Conservation (phyloP, 495 filamentous ascomycete genomes). For the Filosporella fistucella region DNA sequence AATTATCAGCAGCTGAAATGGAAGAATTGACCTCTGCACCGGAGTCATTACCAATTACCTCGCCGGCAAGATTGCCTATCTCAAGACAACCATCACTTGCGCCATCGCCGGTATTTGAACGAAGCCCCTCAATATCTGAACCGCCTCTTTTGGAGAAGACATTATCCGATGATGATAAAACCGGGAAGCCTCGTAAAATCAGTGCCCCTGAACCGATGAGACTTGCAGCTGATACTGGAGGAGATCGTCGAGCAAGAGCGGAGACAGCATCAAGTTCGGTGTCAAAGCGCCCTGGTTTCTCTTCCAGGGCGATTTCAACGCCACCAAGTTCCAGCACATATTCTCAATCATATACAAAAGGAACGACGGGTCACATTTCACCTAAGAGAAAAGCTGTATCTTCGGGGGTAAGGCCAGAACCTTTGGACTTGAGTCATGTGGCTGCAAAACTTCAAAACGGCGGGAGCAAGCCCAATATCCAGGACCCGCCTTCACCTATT, state of each 20-base stretch:
- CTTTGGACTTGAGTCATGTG: constrained; percentile 14
- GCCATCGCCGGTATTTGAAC: constrained; percentile 16
- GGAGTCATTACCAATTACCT: constrained; percentile 41
- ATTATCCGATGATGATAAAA: neutral
- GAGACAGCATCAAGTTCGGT: constrained; percentile 7
- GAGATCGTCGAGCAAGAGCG: constrained; percentile 11
- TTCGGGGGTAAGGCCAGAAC: constrained; percentile 17
- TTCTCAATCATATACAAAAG: constrained; percentile 16
- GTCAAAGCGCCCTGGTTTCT: constrained; percentile 12
- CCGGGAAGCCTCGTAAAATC: neutral
- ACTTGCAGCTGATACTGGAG: neutral
- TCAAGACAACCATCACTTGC: constrained; percentile 11
- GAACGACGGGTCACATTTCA: constrained; percentile 14
- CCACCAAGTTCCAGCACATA: constrained; percentile 9
- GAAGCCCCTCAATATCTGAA: constrained; percentile 3
- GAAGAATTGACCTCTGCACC: constrained; percentile 52
- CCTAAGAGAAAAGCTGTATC: constrained; percentile 16
- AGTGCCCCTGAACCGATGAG: constrained; percentile 8
- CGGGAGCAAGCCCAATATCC: neutral
- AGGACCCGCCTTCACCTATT: constrained; percentile 17
- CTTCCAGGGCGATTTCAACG: constrained; percentile 17
- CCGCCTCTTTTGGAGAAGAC: neutral
- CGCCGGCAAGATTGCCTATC: constrained; percentile 4
- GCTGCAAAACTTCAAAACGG: constrained; percentile 3
- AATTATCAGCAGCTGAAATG: constrained; percentile 47